A percentile compares a stretch with the other conserved stretches of the same genome.
phyloP scores from a whole-genome alignment of 2,329 filamentous ascomycete species.

The Ophiocordyceps camponoti-rufipedis region DNA sequence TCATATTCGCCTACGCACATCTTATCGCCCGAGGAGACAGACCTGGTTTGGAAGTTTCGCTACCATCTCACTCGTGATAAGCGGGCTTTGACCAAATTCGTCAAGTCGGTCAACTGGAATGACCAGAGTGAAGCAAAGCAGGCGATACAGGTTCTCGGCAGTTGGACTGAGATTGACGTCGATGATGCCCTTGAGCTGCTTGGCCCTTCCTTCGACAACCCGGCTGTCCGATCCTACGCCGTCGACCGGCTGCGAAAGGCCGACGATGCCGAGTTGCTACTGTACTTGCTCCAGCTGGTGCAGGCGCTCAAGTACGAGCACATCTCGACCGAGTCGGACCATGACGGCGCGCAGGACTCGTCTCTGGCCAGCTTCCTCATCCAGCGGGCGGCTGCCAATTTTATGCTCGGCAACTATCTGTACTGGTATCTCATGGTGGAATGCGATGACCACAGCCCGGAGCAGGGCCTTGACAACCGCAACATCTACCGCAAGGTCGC shows the following conservation, averaged over 20 bases:
- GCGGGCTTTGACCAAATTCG: slow-evolving; percentile 82
- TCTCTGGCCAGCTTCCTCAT: slow-evolving; percentile 84
- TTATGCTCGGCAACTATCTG: slow-evolving; percentile 83
- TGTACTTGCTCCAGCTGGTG: slow-evolving; percentile 86
- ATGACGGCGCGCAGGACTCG: slow-evolving; percentile 52
- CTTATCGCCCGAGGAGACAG: slow-evolving; percentile 78
- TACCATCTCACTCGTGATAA: slow-evolving; percentile 92
- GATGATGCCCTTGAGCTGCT: slow-evolving; percentile 91
- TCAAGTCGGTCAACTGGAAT: slow-evolving; percentile 92
- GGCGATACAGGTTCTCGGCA: slow-evolving; percentile 73
- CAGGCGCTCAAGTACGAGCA: slow-evolving; percentile 92
- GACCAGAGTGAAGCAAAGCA: slow-evolving; percentile 73
- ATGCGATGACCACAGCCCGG: slow-evolving; percentile 66
- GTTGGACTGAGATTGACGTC: slow-evolving; percentile 93
- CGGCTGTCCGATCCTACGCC: slow-evolving; percentile 76
- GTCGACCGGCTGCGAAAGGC: slow-evolving; percentile 83
- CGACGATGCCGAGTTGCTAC: slow-evolving; percentile 74
- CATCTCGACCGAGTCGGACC: slow-evolving; percentile 36
- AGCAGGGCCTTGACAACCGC: slow-evolving; percentile 56
- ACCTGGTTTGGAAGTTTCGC: slow-evolving; percentile 92
- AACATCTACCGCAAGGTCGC: slow-evolving; percentile 85
- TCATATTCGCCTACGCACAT: slow-evolving; percentile 84
- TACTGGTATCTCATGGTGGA: slow-evolving; percentile 99
- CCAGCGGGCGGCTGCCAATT: slow-evolving; percentile 68
- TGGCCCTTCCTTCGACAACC: slow-evolving; percentile 79